phyloP scores from a whole-genome alignment of 2,329 filamentous ascomycete genomes.

The Colletotrichum horii region DNA sequence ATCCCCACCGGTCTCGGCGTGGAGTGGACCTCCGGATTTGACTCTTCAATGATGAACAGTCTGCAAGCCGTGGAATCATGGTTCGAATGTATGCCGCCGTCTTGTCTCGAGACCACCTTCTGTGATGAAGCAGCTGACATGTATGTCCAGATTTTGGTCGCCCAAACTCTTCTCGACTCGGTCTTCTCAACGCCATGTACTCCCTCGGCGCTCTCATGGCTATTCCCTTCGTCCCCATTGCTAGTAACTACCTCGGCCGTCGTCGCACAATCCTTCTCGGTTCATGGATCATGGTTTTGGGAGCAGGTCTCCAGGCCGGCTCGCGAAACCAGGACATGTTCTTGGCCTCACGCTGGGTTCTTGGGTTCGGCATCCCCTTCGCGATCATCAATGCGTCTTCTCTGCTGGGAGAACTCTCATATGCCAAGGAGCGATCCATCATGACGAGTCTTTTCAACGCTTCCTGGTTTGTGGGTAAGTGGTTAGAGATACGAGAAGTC shows the following conservation, averaged over 20 bases:
- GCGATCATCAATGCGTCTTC: conserved; percentile 56
- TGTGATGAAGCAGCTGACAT: neutral
- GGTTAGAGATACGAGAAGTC: neutral
- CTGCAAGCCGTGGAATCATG: conserved; percentile 44
- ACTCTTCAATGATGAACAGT: conserved; percentile 49
- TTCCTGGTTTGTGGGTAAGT: conserved; percentile 8
- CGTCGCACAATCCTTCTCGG: conserved; percentile 34
- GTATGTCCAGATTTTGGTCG: conserved; percentile 40
- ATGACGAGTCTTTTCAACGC: conserved; percentile 56
- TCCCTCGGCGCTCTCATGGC: conserved; percentile 50
- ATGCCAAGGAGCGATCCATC: conserved; percentile 58
- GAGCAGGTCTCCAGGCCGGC: conserved; percentile 40
- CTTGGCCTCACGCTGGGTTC: conserved; percentile 54
- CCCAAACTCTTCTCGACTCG: conserved; percentile 39
- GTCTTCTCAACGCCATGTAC: conserved; percentile 46
- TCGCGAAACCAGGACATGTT: conserved; percentile 47
- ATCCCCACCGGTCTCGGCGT: conserved; percentile 45
- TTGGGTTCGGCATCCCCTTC: conserved; percentile 60
- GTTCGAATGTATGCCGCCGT: conserved; percentile 34
- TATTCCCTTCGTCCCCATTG: conserved; percentile 32
- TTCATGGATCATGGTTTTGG: conserved; percentile 35
- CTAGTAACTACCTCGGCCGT: conserved; percentile 35
- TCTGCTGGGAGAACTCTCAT: conserved; percentile 56
- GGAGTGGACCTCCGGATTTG: conserved; percentile 48
- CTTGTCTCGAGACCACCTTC: neutral